phyloP scores from a whole-genome alignment of 768 basidiomycete genomes.

The Amanita exitialis region DNA sequence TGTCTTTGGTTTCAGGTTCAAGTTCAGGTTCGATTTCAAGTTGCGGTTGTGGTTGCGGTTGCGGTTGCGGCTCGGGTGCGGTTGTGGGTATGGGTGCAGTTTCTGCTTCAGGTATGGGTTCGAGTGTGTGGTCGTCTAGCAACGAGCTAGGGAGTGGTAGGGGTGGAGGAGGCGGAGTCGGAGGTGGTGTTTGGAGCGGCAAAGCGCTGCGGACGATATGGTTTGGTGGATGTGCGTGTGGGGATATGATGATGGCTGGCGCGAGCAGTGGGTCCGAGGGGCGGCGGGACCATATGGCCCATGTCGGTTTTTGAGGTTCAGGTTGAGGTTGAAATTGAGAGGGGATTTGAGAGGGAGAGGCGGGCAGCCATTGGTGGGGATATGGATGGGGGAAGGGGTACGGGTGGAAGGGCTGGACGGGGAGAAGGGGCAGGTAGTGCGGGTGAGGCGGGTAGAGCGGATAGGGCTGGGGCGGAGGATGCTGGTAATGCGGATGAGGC shows the following conservation, averaged over 20 bases:
- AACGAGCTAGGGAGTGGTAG: too few species aligned
- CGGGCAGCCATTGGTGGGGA: background rate
- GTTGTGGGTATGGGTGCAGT: too few species aligned
- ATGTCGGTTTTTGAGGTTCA: constrained; percentile 15
- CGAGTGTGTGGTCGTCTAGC: background rate
- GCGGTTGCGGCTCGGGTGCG: too few species aligned
- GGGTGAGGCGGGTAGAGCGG: too few species aligned
- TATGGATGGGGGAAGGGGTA: too few species aligned
- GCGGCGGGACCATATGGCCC: constrained; percentile 67
- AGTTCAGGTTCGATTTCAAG: too few species aligned
- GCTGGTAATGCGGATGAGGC: too few species aligned
- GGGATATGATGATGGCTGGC: constrained; percentile 65
- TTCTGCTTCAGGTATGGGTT: background rate
- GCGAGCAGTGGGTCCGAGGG: constrained; percentile 55
- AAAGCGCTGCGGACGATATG: constrained; percentile 49
- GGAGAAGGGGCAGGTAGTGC: too few species aligned
- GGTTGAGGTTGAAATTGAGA: background rate
- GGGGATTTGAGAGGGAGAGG: background rate
- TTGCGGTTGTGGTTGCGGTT: too few species aligned
- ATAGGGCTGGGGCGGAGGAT: too few species aligned
- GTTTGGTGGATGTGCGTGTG: constrained; percentile 49
- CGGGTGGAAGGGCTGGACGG: too few species aligned
- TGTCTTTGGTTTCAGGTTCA: background rate
- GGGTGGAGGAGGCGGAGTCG: constrained; percentile 19
- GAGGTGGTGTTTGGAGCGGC: constrained; percentile 39